Conservation (phyloP, 192 early-diverging fungal species). For the Podila epicladia region DNA sequence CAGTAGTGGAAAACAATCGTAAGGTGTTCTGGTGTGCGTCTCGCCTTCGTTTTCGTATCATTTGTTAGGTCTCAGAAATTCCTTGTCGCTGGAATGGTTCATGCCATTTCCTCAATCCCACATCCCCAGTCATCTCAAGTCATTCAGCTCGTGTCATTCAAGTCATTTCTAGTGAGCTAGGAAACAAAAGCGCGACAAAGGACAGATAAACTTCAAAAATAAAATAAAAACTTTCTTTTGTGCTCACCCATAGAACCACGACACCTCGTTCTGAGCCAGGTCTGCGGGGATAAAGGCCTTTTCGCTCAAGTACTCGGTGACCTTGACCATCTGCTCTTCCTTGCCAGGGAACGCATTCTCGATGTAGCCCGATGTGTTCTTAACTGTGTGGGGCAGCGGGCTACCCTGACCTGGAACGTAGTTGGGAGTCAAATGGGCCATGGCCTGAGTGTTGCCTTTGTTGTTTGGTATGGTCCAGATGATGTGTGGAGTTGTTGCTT, state of each 20-base stretch:
- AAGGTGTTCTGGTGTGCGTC: too few species aligned
- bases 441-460: not conserved
- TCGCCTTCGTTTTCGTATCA: not conserved
- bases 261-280: slow-evolving; percentile 88
- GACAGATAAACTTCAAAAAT: not conserved
- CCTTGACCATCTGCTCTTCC: slow-evolving; percentile 89
- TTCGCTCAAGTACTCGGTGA: slow-evolving; percentile 84
- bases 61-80: not conserved
- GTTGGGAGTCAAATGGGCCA: slow-evolving; percentile 27
- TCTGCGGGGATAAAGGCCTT: slow-evolving; percentile 91
- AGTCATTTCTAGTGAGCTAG: not conserved
- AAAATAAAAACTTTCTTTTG: not conserved
- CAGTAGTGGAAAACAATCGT: too few species aligned
- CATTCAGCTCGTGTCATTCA: not conserved
- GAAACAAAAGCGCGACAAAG: not conserved
- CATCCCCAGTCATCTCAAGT: too few species aligned
- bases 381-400: slow-evolving; percentile 47
- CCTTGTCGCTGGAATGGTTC: too few species aligned
- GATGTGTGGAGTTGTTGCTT: too few species aligned
- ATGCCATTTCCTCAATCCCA: too few species aligned
- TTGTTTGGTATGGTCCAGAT: not conserved
- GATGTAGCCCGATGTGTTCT: slow-evolving; percentile 72
- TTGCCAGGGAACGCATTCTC: slow-evolving; percentile 92
- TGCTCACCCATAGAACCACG: slow-evolving; percentile 94
- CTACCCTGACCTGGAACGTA: slow-evolving; percentile 19